These are phyloP conservation scores for Suillus lakei DNA, from an alignment of 768 basidiomycete genomes.

Conservation along the genomic window DNA sequence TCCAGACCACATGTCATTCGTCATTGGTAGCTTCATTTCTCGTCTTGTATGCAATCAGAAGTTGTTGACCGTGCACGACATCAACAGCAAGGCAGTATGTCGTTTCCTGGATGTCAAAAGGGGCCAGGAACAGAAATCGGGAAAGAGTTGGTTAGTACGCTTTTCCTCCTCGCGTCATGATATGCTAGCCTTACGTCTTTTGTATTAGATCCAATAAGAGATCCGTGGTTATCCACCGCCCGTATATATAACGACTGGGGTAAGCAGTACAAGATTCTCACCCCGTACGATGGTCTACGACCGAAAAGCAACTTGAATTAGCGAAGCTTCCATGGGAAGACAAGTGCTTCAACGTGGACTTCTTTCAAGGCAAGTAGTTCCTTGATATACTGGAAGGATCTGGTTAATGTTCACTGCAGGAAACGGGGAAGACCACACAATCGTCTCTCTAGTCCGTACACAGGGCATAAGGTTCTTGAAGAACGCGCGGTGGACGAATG, in stretches of 20 bases:
- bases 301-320: conserved; percentile 59
- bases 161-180: not conserved
- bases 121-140: conserved; percentile 33
- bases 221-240: conserved; percentile 54
- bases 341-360: conserved; percentile 77
- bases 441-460: conserved; percentile 72
- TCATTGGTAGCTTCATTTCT: conserved; percentile 76
- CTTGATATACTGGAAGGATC: conserved; percentile 4
- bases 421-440: conserved; percentile 79
- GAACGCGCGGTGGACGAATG: conserved; percentile 72
- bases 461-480: conserved; percentile 64
- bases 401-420: conserved; percentile 46
- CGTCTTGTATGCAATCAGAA: conserved; percentile 59
- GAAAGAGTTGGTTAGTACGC: conserved; percentile 37
- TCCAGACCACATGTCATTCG: conserved; percentile 81
- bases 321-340: conserved; percentile 58
- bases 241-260: conserved; percentile 48
- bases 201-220: conserved; percentile 64
- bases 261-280: conserved; percentile 67
- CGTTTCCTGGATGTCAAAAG: conserved; percentile 43
- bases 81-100: conserved; percentile 38
- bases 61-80: conserved; percentile 60
- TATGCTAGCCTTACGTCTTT: not conserved
- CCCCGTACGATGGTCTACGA: conserved; percentile 69
- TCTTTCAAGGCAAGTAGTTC: conserved; percentile 68